Evolutionary conservation across 176 grass and related monocot species (phyloP), one percentile per base, ranked within the genome.

Genomic region (Bothriochloa decipiens): DNA sequence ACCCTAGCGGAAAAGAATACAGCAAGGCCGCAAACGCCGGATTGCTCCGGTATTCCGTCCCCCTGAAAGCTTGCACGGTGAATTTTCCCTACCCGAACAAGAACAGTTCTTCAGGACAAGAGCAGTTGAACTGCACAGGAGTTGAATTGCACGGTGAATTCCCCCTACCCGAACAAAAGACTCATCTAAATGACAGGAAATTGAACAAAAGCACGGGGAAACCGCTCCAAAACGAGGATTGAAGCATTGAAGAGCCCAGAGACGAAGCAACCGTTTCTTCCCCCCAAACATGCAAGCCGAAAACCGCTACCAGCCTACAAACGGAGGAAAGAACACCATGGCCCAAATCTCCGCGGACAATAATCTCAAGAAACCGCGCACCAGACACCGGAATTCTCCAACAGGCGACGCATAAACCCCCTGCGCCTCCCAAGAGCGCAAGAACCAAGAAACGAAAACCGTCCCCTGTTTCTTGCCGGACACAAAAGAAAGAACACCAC

Each of bases 81-180:
- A 32, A 32, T 32, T 32, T 32, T 32, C 29, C 29, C 29, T 32
- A 32, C 29, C 29, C 29, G 29, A 32, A 32, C 29, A 32, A 32
- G 29, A 32, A 32, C 29, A 82, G 28, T 43, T 65, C 67, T 8
- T 6, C 53, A 26, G 64, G 7, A 33, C 25, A 74, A 49, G 12
- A 45, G 12, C 60, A 61, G 23, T 46, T 57, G 60, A 90, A 79
- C 83, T 57, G 45, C 46, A 74, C 68, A n/a, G n/a, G n/a, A 61
- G 23, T 46, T 57, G 60, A 90, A 79, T 87, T 57, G 45, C 46
- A 74, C 68, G 13, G 68, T 61, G 64, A 57, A 32, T 67, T 40
- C 32, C 3, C 27, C 22, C 43, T 5, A 37, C 65, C 6, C 1
- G 26, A 83, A 8, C 26, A 46, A 25, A 67, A 1, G 1, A 80